Evolutionary conservation across 2,329 filamentous ascomycete species (phyloP).

Genomic region (Pyricularia grisea): DNA sequence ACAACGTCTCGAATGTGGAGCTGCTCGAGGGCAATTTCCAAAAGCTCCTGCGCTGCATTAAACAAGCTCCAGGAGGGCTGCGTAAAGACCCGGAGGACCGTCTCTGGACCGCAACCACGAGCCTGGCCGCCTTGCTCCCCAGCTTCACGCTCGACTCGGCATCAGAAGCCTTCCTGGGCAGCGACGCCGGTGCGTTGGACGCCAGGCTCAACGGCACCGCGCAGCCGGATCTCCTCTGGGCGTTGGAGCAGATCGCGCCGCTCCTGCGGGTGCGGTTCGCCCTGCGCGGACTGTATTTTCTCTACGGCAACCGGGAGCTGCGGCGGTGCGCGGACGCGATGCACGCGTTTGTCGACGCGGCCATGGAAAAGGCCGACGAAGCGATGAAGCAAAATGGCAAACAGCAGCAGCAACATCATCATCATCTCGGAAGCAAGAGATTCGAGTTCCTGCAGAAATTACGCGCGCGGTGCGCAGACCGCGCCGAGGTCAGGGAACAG

Average conservation of each 20-base stretch:
- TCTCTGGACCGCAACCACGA: slow-evolving; percentile 37
- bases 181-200: slow-evolving; percentile 37
- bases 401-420: too few relatives aligned
- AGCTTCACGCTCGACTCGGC: slow-evolving; percentile 58
- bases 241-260: not conserved
- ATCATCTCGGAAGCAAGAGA: slow-evolving; percentile 48
- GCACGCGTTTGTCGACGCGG: not conserved
- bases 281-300: not conserved
- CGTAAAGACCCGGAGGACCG: too few relatives aligned
- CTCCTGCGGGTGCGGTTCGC: not conserved
- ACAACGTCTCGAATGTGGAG: slow-evolving; percentile 35
- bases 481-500: slow-evolving; percentile 60
- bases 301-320: not conserved
- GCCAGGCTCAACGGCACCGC: slow-evolving; percentile 6
- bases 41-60: slow-evolving; percentile 35
- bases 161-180: slow-evolving; percentile 58
- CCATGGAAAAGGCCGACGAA: slow-evolving; percentile 16
- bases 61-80: too few relatives aligned
- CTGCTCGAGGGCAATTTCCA: slow-evolving; percentile 52
- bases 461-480: slow-evolving; percentile 55
- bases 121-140: slow-evolving; percentile 55
- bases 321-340: not conserved
- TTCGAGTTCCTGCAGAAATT: slow-evolving; percentile 72
- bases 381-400: slow-evolving; percentile 51
- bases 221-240: not conserved